Evolutionary conservation across 441 rosid species (phyloP), one percentile per base, ranked within the genome.

Genomic region (Pelargonium fulgidum): DNA sequence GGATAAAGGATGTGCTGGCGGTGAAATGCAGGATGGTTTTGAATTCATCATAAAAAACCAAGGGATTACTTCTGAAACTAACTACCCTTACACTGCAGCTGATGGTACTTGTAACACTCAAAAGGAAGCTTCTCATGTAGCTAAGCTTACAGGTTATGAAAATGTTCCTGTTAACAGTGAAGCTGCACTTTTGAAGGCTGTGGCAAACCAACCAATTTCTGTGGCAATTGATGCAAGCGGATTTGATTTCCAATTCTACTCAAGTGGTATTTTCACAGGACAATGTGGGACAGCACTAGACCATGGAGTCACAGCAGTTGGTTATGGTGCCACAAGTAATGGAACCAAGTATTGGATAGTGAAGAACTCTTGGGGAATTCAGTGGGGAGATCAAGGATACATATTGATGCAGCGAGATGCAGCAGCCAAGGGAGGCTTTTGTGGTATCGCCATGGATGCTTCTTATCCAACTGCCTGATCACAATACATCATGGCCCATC

Each of bases 161-260:
- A 92, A 87, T 81, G 98, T 93, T 29, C 90, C 87, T 1, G 65
- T 0, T 4, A 82, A 93, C 64, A 8, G 73, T 10, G 97, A 91
- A 84, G 61, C 42, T 0, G 92, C 89, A 24, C 66, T 93, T 76
- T 72, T 80, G 79, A 89, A 81, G 73, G 98, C 98, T 0, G 85
- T 88, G 70, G 87, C 89, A 36, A 76, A 80, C 33, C 98, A 93
- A 72, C 98, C 98, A 0, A 64, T 93, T 7, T 82, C 90, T 13
- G 86, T 91, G 10, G 91, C 97, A 64, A 91, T 93, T 68, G 97
- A 93, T 82, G 97, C 82, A 0, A 85, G 92, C 44, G 96, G 98
- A 75, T 80, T 91, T 48, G 87, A 61, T 1, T 93, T 93, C 81
- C 95, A 91, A 79, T 76, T 91, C 4, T 93, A 85, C 68, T 7